phyloP scores from a whole-genome alignment of 495 filamentous ascomycete species.

The Coniosporium apollinis region DNA sequence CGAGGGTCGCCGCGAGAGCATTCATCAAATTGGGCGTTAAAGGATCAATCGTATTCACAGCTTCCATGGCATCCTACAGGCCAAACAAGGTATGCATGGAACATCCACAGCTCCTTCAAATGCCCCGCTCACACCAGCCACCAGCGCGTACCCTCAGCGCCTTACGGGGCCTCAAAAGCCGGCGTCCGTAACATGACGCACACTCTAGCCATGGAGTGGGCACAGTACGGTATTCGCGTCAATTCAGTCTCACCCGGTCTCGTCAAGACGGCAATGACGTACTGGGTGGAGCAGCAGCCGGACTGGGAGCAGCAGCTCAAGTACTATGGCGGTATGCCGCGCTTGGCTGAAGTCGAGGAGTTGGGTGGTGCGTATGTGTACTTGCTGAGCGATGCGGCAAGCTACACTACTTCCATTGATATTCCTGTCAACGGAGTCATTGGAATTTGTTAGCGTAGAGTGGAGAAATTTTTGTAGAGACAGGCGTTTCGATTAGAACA shows the following conservation, averaged over 20 bases:
- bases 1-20: conserved; percentile 9
- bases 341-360: conserved; percentile 10
- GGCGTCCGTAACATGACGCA: conserved; percentile 10
- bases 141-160: conserved; percentile 7
- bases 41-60: conserved; percentile 10
- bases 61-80: conserved; percentile 8
- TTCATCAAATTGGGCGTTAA: conserved; percentile 9
- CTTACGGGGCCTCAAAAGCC: conserved; percentile 10
- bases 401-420: conserved; percentile 12
- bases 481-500: neutral
- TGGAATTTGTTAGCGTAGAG: conserved; percentile 8
- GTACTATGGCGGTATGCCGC: conserved; percentile 12
- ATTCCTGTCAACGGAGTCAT: conserved; percentile 13
- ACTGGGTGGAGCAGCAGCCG: conserved; percentile 9
- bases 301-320: conserved; percentile 15
- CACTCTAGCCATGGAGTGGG: conserved; percentile 11
- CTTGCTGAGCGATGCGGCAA: conserved; percentile 10
- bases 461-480: no score
- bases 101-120: neutral
- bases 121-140: neutral
- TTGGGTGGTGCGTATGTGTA: conserved; percentile 11
- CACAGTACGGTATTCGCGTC: conserved; percentile 10
- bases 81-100: conserved; percentile 5
- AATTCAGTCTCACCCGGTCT: conserved; percentile 10
- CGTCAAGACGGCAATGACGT: conserved; percentile 12